Evolutionary conservation across 768 basidiomycete species (phyloP), one percentile per base, ranked within the genome.

Genomic region (Brasilioporus rufonigricans): DNA sequence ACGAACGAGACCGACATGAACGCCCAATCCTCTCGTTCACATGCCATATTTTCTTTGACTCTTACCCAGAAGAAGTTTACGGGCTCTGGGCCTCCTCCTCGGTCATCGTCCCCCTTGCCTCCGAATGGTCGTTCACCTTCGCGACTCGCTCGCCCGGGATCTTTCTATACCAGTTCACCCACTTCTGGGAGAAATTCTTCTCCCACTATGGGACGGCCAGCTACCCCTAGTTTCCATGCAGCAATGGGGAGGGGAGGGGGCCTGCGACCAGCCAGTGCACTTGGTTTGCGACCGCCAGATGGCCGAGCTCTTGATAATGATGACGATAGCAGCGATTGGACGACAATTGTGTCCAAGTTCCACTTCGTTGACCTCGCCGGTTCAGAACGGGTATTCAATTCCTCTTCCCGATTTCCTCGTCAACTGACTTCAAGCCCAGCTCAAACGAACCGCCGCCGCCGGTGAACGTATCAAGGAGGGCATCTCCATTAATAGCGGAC

Each of bases 1-100:
- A 98, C 97, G 11, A 95, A 96, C 59, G 92, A 95, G 71, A 99
- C 97, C 31, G 92, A 93, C 67, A 98, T 98, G 96, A 99, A 99
- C 70, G 93, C 96, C 24, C 93, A 97, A 70, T 94, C 91, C 2
- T 98, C 96, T 38, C 89, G 97, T 54, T 97, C 93, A 27, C 97
- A 99, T 80, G 97, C 97, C 58, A 98, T 99, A 71, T 98, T 99
- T 74, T 98, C 96, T 36, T 78, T 99, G 49, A 97, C 93, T 13
- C 77, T 99, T 51, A 91, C 86, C 4, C 96, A 98, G 74, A 92
- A 89, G 77, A 93, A 88, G 70, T 92, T 76, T 66, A 78, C 81
- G 33, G 93, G 93, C 24, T 79, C 83, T 21, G 80, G 82, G 13
- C 71, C 78, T 3, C 87, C 89, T 3, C 83, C 87, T 31, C 82